A percentile compares a stretch with the other conserved stretches of the same genome.
Conservation (phyloP, 2,329 filamentous ascomycete species). For the Aspergillus awamori region DNA sequence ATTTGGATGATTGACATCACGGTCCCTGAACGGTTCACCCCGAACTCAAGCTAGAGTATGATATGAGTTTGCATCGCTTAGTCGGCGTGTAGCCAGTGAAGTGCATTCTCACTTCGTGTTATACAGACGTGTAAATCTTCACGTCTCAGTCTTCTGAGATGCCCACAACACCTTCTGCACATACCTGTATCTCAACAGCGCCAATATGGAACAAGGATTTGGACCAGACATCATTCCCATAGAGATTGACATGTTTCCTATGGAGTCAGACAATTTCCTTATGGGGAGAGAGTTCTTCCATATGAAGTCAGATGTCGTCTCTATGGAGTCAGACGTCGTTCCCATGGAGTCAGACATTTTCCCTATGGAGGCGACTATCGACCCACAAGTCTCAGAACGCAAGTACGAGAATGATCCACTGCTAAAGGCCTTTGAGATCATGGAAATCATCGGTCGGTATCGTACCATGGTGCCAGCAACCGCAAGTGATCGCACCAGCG, state of each 20-base stretch:
- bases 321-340: too few relatives aligned
- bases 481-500: slow-evolving; percentile 4
- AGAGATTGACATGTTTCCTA: too few relatives aligned
- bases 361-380: not conserved
- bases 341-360: too few relatives aligned
- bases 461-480: not conserved
- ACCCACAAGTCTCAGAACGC: not conserved
- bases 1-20: not conserved
- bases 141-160: not conserved
- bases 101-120: not conserved
- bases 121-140: not conserved
- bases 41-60: not conserved
- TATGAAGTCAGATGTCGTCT: too few relatives aligned
- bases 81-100: not conserved
- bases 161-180: not conserved
- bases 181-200: not conserved
- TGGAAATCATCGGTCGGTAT: slow-evolving; percentile 7
- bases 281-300: too few relatives aligned
- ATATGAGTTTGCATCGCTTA: not conserved
- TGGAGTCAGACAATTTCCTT: too few relatives aligned
- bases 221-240: not conserved
- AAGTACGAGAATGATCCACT: not conserved
- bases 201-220: too few relatives aligned
- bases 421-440: slow-evolving; percentile 5
- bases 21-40: not conserved